Percentiles rank a stretch among this genome's conserved stretches.
phyloP scores from a whole-genome alignment of 2,329 filamentous ascomycete genomes.

The Diaporthe sp. region DNA sequence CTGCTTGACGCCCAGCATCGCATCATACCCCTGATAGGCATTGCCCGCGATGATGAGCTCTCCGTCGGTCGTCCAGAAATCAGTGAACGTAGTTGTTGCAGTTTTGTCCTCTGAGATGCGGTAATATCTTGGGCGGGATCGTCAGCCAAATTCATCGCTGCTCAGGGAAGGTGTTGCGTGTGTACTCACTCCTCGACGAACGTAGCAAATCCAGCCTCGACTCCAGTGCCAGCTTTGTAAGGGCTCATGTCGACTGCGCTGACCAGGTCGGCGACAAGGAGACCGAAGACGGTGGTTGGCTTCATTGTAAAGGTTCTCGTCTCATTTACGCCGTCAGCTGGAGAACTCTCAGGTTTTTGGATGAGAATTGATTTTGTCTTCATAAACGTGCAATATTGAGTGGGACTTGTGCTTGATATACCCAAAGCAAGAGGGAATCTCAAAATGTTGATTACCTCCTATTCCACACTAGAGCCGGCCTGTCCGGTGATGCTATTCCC shows the following conservation, averaged over 20 bases:
- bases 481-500: constrained; percentile 26
- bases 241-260: constrained; percentile 35
- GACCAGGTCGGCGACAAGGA: constrained; percentile 7
- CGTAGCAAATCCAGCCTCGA: constrained; percentile 33
- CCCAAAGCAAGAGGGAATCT: not conserved
- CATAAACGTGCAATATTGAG: not conserved
- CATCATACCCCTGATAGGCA: not conserved
- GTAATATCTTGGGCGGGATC: constrained; percentile 2
- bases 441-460: not conserved
- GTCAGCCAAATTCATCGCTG: not conserved
- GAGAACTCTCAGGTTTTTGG: not conserved
- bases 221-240: constrained; percentile 30
- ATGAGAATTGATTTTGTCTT: not conserved
- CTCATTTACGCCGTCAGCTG: not conserved
- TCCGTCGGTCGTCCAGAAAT: constrained; percentile 35
- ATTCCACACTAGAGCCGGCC: constrained; percentile 9
- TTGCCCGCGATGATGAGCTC: constrained; percentile 31
- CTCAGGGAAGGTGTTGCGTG: too few relatives aligned
- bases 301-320: not conserved
- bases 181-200: constrained; percentile 32
- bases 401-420: not conserved
- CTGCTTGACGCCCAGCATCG: constrained; percentile 36
- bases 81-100: constrained; percentile 30
- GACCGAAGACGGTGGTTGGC: not conserved
- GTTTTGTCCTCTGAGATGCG: constrained; percentile 36